phyloP scores from a whole-genome alignment of 306 rosid species.

The Albizia julibrissin region DNA sequence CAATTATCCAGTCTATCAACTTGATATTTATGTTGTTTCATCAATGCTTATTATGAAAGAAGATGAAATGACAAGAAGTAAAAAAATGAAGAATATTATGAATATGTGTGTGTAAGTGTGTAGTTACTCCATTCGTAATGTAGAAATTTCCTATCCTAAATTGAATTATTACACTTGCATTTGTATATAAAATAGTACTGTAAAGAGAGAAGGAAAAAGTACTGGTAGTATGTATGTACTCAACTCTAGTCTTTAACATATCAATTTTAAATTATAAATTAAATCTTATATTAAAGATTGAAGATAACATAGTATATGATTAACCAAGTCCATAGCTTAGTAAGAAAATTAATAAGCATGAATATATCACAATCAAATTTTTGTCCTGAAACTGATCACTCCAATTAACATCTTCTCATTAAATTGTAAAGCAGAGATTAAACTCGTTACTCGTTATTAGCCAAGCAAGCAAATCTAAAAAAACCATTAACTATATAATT shows the following conservation, averaged over 20 bases:
- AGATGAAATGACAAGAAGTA: background rate
- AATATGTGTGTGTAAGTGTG: background rate
- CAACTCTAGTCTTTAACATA: too few species aligned
- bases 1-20: too few species aligned
- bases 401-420: background rate
- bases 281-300: too few species aligned
- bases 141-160: background rate
- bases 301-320: too few species aligned
- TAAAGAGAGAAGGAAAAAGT: too few species aligned
- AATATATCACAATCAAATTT: background rate
- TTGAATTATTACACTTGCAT: background rate
- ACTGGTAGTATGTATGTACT: too few species aligned
- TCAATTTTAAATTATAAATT: too few species aligned
- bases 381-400: background rate
- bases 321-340: background rate
- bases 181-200: too few species aligned
- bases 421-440: background rate
- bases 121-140: background rate
- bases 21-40: background rate
- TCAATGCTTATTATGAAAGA: background rate
- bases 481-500: background rate
- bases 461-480: background rate
- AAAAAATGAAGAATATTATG: background rate
- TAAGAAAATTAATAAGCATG: background rate
- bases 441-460: background rate